phyloP scores from a whole-genome alignment of 345 rosid genomes.

The Arabidopsis suecica region DNA sequence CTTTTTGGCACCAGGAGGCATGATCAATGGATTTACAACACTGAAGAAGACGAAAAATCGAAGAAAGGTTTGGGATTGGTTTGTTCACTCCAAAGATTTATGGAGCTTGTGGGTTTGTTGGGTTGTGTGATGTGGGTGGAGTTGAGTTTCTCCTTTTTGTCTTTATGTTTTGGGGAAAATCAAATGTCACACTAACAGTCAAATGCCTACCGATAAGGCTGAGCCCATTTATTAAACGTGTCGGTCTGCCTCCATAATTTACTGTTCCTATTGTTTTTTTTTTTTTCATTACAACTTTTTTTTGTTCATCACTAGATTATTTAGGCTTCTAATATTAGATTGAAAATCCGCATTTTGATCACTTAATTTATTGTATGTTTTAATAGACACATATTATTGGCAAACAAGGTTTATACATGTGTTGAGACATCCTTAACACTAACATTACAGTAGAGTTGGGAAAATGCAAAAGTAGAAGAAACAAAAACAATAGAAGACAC shows the following conservation, averaged over 20 bases:
- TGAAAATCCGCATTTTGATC: not conserved
- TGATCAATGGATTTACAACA: constrained; percentile 43
- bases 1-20: constrained; percentile 88
- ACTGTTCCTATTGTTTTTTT: not conserved
- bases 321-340: no score
- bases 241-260: constrained; percentile 19
- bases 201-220: constrained; percentile 20
- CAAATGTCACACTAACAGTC: constrained; percentile 35
- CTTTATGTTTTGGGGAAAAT: constrained; percentile 7
- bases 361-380: not conserved
- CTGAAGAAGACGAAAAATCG: not conserved
- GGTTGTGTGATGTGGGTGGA: constrained; percentile 25
- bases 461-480: constrained; percentile 19
- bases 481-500: constrained; percentile 9
- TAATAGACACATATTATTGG: not conserved
- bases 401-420: not conserved
- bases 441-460: constrained; percentile 6
- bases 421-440: not conserved
- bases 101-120: constrained; percentile 28
- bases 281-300: no score
- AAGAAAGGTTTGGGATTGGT: not conserved
- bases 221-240: constrained; percentile 22
- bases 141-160: constrained; percentile 28
- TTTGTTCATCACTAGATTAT: no score
- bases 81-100: constrained; percentile 19